Evolutionary conservation across 352 stramenopile genomes (phyloP).

Genomic region (Detonula confervacea): DNA sequence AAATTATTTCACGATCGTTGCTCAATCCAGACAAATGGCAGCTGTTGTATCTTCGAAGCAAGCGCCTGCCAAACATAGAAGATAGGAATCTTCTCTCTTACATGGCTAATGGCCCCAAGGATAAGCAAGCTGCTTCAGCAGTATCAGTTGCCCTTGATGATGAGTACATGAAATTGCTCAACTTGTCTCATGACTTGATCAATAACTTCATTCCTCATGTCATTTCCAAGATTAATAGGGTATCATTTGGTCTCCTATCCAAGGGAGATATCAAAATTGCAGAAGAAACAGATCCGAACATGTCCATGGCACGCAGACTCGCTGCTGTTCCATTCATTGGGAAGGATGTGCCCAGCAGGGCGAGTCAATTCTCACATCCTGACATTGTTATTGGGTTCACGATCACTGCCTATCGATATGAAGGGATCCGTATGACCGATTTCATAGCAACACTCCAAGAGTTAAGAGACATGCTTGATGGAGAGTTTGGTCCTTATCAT

Average conservation of each 20-base stretch:
- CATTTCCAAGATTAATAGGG: constrained; percentile 98
- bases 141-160: constrained; percentile 86
- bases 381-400: constrained; percentile 93
- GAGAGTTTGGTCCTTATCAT: constrained; percentile 90
- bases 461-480: constrained; percentile 89
- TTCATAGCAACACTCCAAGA: constrained; percentile 86
- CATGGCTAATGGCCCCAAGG: constrained; percentile 86
- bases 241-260: constrained; percentile 96
- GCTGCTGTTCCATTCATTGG: constrained; percentile 98
- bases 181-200: constrained; percentile 97
- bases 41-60: constrained; percentile 92
- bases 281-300: constrained; percentile 88
- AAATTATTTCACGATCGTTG: too few relatives aligned
- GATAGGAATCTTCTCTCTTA: constrained; percentile 88
- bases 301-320: constrained; percentile 93
- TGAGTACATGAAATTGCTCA: constrained; percentile 97
- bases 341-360: constrained; percentile 98
- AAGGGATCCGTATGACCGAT: constrained; percentile 88
- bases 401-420: constrained; percentile 90
- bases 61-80: constrained; percentile 90
- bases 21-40: too few relatives aligned
- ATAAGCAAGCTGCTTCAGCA: constrained; percentile 85
- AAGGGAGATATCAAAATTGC: constrained; percentile 86
- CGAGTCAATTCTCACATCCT: constrained; percentile 98
- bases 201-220: constrained; percentile 97